These are phyloP conservation scores for Paraphoma chrysanthemicola DNA, from an alignment of 2,329 filamentous ascomycete genomes.

Conservation along the genomic window DNA sequence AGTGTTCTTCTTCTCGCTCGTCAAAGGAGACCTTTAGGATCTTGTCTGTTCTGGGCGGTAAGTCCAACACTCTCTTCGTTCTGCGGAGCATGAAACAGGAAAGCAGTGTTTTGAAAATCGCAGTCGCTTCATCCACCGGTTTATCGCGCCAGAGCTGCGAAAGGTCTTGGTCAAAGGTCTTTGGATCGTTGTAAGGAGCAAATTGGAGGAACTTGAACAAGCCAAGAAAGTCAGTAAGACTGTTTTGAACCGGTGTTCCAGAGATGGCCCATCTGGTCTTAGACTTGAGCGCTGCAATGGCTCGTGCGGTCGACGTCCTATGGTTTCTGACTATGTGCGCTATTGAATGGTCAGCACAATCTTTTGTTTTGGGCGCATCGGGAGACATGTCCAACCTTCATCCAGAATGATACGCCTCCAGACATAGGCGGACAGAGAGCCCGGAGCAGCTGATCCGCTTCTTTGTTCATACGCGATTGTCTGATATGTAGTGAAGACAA, in stretches of 20 bases:
- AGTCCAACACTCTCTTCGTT: constrained; percentile 46
- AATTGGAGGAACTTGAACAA: constrained; percentile 25
- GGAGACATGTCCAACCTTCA: constrained; percentile 12
- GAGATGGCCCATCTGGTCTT: constrained; percentile 61
- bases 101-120: constrained; percentile 50
- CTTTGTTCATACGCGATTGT: constrained; percentile 1
- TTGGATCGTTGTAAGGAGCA: constrained; percentile 32
- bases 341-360: neutral
- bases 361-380: too few relatives aligned
- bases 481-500: constrained; percentile 20
- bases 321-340: constrained; percentile 37
- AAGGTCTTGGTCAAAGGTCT: constrained; percentile 52
- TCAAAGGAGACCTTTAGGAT: constrained; percentile 46
- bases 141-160: constrained; percentile 48
- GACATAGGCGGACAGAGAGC: constrained; percentile 5
- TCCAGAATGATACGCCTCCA: constrained; percentile 29
- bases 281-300: constrained; percentile 49
- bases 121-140: constrained; percentile 43
- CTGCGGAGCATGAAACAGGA: constrained; percentile 51
- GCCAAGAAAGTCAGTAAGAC: constrained; percentile 18
- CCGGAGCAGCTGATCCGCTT: neutral
- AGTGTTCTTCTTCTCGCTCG: constrained; percentile 42
- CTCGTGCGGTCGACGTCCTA: constrained; percentile 3
- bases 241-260: constrained; percentile 49
- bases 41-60: constrained; percentile 48